A percentile compares a stretch with the other conserved stretches of the same genome.
Evolutionary conservation across 202 grass and related monocot species (phyloP).

Genomic region (Musa balbisiana): DNA sequence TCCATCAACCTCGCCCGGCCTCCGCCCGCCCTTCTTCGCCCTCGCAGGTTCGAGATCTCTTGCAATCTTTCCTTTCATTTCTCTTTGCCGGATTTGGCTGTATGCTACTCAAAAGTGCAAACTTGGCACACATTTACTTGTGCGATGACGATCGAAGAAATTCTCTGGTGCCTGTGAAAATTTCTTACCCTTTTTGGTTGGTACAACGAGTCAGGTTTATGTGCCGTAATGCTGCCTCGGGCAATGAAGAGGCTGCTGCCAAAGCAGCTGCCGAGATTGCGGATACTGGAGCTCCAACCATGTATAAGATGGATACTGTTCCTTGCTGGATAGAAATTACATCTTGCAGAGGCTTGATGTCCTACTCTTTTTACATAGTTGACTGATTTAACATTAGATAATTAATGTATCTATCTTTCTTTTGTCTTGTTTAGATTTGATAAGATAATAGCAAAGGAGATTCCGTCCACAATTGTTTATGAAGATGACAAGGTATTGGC

Average conservation of each 20-base stretch:
- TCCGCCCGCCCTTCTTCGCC: constrained; percentile 15
- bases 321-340: neutral
- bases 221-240: constrained; percentile 51
- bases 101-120: neutral
- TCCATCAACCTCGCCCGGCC: constrained; percentile 4
- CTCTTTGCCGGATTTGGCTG: neutral
- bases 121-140: neutral
- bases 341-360: constrained; percentile 1
- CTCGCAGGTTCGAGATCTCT: constrained; percentile 35
- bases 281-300: constrained; percentile 58
- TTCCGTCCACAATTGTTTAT: constrained; percentile 60
- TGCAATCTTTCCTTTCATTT: neutral
- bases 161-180: neutral
- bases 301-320: constrained; percentile 33
- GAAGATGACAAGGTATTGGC: constrained; percentile 93
- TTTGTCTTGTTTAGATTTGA: constrained; percentile 52
- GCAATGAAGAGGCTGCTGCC: constrained; percentile 72
- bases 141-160: neutral
- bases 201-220: constrained; percentile 36
- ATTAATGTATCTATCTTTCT: neutral
- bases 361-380: neutral
- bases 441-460: constrained; percentile 94
- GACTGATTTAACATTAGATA: neutral
- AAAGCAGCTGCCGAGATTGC: constrained; percentile 34
- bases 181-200: neutral